Base-by-base conservation (phyloP, 768 basidiomycete genomes). In the Trametes coccinea region DNA sequence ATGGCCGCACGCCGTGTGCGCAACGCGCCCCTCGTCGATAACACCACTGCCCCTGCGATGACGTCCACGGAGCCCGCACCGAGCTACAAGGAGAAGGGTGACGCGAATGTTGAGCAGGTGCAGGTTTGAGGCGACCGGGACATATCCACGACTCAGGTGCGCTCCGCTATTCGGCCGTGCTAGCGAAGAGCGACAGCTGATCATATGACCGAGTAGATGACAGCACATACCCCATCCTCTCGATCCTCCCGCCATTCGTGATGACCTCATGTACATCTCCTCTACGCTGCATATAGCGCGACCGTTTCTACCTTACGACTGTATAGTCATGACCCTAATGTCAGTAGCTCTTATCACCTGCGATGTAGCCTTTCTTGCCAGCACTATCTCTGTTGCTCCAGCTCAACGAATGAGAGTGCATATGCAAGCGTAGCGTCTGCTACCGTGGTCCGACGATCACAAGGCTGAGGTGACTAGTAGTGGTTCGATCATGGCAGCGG, bases 1-100 rank as follows among this genome's bases (percentile, higher is more conserved):
- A 14, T 72, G 2, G 73, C 78, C 14, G 68, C 74, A 16, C 55
- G 66, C 22, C 65, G 60, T n/a, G 46, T 54, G 27, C 48, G 58
- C 29, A 29, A 37, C 27, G 53, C 57, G 5, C 22, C 61, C 11
- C 34, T 37, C 17, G 49, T 27, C 7, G 13, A 33, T 8, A 16
- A 6, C 10, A 40, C 40, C 14, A 22, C 48, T 4, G 22, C 54
- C 6, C 50, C 61, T 10, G 48, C 40, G 10, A 14, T 11, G 29
- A 34, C 50, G 11, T 22, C 39, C 11, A 14, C 55, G 9, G 49
- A 56, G 14, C 61, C 43, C 10, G 43, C 43, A 16, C 41, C 57
- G 4, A 59, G 57, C 43, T 27, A 45, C 16, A 56, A 61, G 13
- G 55, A 61, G 50, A 56, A 62, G 61, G 61, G 22, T 5, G 47